phyloP scores from a whole-genome alignment of 2,329 filamentous ascomycete genomes.

The Plectosphaerella sp. region DNA sequence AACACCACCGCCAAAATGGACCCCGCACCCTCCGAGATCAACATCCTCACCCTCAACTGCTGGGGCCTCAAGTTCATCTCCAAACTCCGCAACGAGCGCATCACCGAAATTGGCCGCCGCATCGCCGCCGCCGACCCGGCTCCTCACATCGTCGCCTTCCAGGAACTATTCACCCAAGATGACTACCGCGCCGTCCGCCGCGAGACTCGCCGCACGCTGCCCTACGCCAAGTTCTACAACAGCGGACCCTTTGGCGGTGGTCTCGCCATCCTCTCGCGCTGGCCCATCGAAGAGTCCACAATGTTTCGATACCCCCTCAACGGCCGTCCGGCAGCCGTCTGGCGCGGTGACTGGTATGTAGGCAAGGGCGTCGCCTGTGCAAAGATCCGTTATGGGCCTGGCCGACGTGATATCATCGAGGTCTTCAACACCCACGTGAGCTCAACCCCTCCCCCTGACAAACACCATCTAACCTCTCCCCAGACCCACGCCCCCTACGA shows the following conservation, averaged over 20 bases:
- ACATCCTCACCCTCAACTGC: slow-evolving; percentile 88
- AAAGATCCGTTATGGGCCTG: slow-evolving; percentile 66
- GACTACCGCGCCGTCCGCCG: slow-evolving; percentile 78
- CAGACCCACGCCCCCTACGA: slow-evolving; percentile 82
- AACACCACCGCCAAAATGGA: slow-evolving; percentile 16
- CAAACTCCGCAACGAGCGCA: slow-evolving; percentile 69
- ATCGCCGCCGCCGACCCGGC: slow-evolving; percentile 63
- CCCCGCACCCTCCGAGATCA: slow-evolving; percentile 55
- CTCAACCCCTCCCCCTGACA: slow-evolving; percentile 5
- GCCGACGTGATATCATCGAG: slow-evolving; percentile 65
- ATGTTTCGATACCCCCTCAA: slow-evolving; percentile 90
- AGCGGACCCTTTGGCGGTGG: slow-evolving; percentile 87
- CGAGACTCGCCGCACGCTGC: slow-evolving; percentile 68
- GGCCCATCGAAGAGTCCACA: slow-evolving; percentile 85
- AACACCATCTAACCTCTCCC: background rate
- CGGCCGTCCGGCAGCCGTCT: slow-evolving; percentile 89
- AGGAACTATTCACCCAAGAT: slow-evolving; percentile 88
- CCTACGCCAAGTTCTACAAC: slow-evolving; percentile 90
- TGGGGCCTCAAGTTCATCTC: slow-evolving; percentile 92
- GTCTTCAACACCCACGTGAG: slow-evolving; percentile 88
- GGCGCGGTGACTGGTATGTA: slow-evolving; percentile 92
- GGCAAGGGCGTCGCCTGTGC: slow-evolving; percentile 91
- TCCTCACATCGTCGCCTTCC: slow-evolving; percentile 85
- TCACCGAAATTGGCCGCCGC: slow-evolving; percentile 78
- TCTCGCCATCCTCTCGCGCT: slow-evolving; percentile 82